Percentiles rank a stretch among this genome's conserved stretches.
These are phyloP conservation scores for Emericellopsis atlantica DNA, from an alignment of 2,329 filamentous ascomycete species.

Conservation along the genomic window DNA sequence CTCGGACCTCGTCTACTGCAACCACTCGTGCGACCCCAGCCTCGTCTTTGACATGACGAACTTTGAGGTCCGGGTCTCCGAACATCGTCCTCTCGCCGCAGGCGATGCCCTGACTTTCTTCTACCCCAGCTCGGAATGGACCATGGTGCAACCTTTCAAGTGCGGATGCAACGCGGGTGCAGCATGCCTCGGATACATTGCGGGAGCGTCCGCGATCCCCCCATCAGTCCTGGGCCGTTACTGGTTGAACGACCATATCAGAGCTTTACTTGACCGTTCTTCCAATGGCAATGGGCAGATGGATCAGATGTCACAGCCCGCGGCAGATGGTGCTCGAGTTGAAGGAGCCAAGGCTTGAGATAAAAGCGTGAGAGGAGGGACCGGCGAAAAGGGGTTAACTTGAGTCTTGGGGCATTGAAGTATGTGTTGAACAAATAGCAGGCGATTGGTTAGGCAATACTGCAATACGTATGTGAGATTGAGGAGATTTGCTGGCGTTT, in stretches of 20 bases:
- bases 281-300: background rate
- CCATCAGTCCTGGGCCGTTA: constrained; percentile 38
- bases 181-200: constrained; percentile 48
- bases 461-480: too few relatives aligned
- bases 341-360: too few relatives aligned
- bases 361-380: too few relatives aligned
- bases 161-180: constrained; percentile 44
- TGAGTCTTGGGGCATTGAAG: too few relatives aligned
- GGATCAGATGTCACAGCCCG: too few relatives aligned
- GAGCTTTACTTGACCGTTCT: constrained; percentile 35
- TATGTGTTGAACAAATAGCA: too few relatives aligned
- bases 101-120: constrained; percentile 58
- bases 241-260: constrained; percentile 52
- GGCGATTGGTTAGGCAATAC: too few relatives aligned
- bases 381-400: too few relatives aligned
- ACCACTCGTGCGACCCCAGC: constrained; percentile 55
- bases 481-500: too few relatives aligned
- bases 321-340: too few relatives aligned
- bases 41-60: constrained; percentile 50
- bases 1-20: constrained; percentile 54
- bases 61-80: constrained; percentile 40
- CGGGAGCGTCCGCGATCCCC: constrained; percentile 49
- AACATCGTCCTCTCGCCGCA: constrained; percentile 36
- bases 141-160: constrained; percentile 59
- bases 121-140: constrained; percentile 65